These are phyloP conservation scores for Ammopiptanthus mongolicus DNA, from an alignment of 306 rosid species.

Conservation along the genomic window DNA sequence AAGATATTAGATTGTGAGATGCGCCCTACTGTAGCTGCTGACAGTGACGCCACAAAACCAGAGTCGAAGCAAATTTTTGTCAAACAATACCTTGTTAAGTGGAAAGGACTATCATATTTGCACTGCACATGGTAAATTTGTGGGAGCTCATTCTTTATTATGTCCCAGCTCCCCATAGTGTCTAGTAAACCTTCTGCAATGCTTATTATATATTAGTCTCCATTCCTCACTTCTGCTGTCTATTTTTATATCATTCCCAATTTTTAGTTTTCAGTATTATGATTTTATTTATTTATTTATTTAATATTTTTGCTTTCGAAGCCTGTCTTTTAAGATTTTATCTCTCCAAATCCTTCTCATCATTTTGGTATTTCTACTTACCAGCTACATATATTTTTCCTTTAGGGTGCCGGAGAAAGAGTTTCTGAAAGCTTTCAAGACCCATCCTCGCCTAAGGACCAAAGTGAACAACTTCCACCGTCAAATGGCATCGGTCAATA, in stretches of 20 bases:
- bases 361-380: slow-evolving; percentile 27
- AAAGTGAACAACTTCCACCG: slow-evolving; percentile 82
- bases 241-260: background rate
- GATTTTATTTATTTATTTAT: background rate
- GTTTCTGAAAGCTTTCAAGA: slow-evolving; percentile 87
- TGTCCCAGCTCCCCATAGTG: background rate
- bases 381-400: background rate
- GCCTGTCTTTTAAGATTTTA: background rate
- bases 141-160: slow-evolving; percentile 12
- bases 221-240: background rate
- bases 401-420: slow-evolving; percentile 94
- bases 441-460: slow-evolving; percentile 75
- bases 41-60: slow-evolving; percentile 61
- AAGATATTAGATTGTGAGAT: slow-evolving; percentile 88
- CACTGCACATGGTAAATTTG: slow-evolving; percentile 83
- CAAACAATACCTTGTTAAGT: slow-evolving; percentile 95
- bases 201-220: slow-evolving; percentile 11
- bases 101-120: slow-evolving; percentile 92
- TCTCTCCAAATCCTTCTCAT: slow-evolving; percentile 10
- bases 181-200: slow-evolving; percentile 15
- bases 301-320: background rate
- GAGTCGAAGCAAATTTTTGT: slow-evolving; percentile 86
- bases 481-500: slow-evolving; percentile 63
- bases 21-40: slow-evolving; percentile 88
- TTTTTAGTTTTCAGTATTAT: background rate